These are phyloP conservation scores for Rhodamnia rubescens DNA, from an alignment of 345 rosid genomes.

Conservation along the genomic window DNA sequence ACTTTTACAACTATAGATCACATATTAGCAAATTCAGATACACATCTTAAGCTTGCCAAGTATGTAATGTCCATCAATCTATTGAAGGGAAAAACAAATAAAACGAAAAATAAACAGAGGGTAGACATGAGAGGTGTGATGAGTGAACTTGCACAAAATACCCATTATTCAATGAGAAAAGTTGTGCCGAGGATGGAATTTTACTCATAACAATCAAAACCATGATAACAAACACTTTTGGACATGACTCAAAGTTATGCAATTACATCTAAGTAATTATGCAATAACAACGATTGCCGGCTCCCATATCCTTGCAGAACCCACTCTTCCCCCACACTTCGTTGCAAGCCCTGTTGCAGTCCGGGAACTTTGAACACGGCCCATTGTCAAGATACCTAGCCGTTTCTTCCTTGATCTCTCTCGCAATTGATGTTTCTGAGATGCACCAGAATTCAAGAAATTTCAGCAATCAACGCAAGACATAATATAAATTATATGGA, in stretches of 20 bases:
- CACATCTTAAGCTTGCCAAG: not conserved
- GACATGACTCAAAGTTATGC: not conserved
- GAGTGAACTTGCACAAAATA: too few species aligned
- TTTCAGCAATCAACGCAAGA: not conserved
- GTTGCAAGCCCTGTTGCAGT: not conserved
- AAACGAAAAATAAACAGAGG: not conserved
- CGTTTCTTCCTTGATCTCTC: not conserved
- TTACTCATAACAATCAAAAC: not conserved
- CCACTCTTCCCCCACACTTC: not conserved
- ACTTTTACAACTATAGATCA: not conserved
- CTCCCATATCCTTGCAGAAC: not conserved
- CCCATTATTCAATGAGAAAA: not conserved
- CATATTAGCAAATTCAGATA: not conserved
- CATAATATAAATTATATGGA: not conserved
- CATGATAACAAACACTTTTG: not conserved
- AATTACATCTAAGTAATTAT: not conserved
- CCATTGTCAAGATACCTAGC: not conserved
- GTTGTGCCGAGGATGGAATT: not conserved
- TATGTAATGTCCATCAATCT: not conserved
- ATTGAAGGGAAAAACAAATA: not conserved
- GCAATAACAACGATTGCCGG: not conserved
- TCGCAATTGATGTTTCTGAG: not conserved
- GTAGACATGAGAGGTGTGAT: not conserved
- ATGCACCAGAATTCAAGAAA: not conserved
- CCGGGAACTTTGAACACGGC: not conserved